Evolutionary conservation across 495 filamentous ascomycete species (phyloP).

Genomic region (Neurospora tetrasperma): DNA sequence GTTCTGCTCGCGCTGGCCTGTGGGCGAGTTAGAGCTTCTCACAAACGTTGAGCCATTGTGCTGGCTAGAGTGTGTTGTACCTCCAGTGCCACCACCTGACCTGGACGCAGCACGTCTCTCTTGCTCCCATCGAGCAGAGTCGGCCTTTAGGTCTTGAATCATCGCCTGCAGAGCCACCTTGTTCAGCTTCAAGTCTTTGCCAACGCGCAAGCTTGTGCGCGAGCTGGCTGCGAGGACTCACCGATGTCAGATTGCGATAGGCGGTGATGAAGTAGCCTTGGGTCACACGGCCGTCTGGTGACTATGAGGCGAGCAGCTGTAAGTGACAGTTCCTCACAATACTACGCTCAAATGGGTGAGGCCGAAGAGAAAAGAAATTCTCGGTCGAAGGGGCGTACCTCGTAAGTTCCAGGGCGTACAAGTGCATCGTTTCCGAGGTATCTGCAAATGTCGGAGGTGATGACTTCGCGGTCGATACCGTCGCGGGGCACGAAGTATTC

Average conservation of each 20-base stretch:
- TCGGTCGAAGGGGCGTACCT: conserved; percentile 43
- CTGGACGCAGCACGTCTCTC: conserved; percentile 45
- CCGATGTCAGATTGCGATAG: conserved; percentile 77
- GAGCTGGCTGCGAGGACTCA: conserved; percentile 37
- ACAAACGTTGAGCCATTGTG: conserved; percentile 36
- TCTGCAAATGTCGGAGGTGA: conserved; percentile 89
- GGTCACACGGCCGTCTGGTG: conserved; percentile 46
- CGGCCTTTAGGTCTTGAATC: conserved; percentile 76
- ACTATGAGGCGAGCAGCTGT: conserved; percentile 8
- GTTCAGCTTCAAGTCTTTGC: conserved; percentile 2
- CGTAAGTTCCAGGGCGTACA: conserved; percentile 72
- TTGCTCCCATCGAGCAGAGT: conserved; percentile 71
- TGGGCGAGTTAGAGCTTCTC: conserved; percentile 49
- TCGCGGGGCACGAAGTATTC: conserved; percentile 83
- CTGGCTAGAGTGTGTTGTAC: conserved; percentile 46
- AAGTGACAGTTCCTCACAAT: conserved; percentile 5
- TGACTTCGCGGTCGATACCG: conserved; percentile 87
- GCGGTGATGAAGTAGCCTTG: conserved; percentile 79
- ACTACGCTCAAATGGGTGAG: conserved; percentile 5
- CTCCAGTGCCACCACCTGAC: conserved; percentile 41
- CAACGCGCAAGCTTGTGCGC: conserved; percentile 8
- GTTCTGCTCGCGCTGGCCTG: conserved; percentile 31
- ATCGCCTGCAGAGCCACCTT: conserved; percentile 50
- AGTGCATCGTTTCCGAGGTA: conserved; percentile 88
- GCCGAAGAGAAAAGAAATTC: conserved; percentile 3